phyloP scores from a whole-genome alignment of 495 filamentous ascomycete species.

The Acidomyces sp. region DNA sequence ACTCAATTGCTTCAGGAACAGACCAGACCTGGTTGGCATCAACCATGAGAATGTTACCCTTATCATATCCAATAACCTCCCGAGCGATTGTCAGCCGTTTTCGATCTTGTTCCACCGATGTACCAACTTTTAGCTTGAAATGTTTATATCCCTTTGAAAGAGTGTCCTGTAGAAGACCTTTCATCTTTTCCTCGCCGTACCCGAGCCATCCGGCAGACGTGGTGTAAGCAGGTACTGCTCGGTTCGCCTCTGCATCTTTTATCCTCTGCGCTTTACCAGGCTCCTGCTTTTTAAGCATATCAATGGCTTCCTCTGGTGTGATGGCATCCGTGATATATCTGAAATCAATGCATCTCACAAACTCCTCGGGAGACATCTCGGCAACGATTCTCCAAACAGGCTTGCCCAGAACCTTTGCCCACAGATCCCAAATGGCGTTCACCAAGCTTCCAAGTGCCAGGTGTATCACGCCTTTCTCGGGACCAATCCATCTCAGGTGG shows the following conservation, averaged over 20 bases:
- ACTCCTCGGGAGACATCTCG: constrained; percentile 77
- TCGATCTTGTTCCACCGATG: constrained; percentile 54
- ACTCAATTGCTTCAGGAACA: constrained; percentile 77
- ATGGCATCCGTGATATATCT: constrained; percentile 89
- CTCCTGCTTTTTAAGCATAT: constrained; percentile 50
- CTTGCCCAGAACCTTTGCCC: constrained; percentile 74
- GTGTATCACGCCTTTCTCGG: constrained; percentile 91
- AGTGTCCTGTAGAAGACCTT: constrained; percentile 54
- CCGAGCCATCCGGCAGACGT: constrained; percentile 89
- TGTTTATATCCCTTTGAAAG: constrained; percentile 64
- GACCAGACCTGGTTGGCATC: constrained; percentile 95
- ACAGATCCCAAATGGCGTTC: constrained; percentile 91
- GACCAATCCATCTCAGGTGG: constrained; percentile 88
- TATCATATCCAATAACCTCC: constrained; percentile 72
- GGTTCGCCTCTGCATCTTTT: constrained; percentile 51
- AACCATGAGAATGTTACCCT: constrained; percentile 82
- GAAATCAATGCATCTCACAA: constrained; percentile 82
- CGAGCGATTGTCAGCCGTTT: constrained; percentile 59
- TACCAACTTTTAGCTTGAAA: constrained; percentile 89
- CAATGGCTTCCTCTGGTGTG: constrained; percentile 69
- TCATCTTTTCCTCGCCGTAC: constrained; percentile 73
- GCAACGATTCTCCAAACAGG: constrained; percentile 84
- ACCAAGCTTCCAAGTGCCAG: constrained; percentile 81
- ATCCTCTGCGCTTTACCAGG: constrained; percentile 53
- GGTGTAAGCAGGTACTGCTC: constrained; percentile 80